These are phyloP conservation scores for Kalmanozyma brasiliensis DNA, from an alignment of 1,284 basidiomycete genomes.

Conservation along the genomic window DNA sequence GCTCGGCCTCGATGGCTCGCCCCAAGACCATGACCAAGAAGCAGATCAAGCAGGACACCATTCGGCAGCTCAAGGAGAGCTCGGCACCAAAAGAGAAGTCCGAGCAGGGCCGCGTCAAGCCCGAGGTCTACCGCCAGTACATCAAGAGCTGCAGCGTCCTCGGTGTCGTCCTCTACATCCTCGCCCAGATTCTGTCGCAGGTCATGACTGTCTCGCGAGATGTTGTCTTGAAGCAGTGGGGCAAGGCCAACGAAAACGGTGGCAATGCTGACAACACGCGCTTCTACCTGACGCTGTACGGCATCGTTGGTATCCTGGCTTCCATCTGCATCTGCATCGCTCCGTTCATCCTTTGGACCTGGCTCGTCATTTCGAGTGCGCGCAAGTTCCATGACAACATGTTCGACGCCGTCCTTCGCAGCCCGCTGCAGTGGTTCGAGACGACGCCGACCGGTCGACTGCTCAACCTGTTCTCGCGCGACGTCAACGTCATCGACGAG, in stretches of 20 bases:
- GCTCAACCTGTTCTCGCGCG: constrained; percentile 86
- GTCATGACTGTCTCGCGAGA: constrained; percentile 60
- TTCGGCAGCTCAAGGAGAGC: constrained; percentile 64
- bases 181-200: constrained; percentile 58
- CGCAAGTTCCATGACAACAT: constrained; percentile 64
- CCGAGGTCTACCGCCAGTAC: constrained; percentile 62
- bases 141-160: constrained; percentile 54
- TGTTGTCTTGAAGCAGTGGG: constrained; percentile 66
- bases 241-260: constrained; percentile 54
- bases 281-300: constrained; percentile 64
- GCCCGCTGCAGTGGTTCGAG: constrained; percentile 67
- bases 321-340: constrained; percentile 61
- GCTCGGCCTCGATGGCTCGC: constrained; percentile 50
- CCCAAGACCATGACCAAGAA: constrained; percentile 54
- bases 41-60: constrained; percentile 60
- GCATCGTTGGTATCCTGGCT: constrained; percentile 55
- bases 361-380: constrained; percentile 61
- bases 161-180: constrained; percentile 57
- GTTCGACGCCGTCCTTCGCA: constrained; percentile 57
- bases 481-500: constrained; percentile 87
- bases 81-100: constrained; percentile 59
- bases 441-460: constrained; percentile 73
- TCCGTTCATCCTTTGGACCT: constrained; percentile 63
- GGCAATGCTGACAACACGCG: constrained; percentile 32
- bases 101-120: constrained; percentile 61